A percentile compares a stretch with the other conserved stretches of the same genome.
These are phyloP conservation scores for Logfia minima DNA, from an alignment of 129 eudicot species.

Conservation along the genomic window DNA sequence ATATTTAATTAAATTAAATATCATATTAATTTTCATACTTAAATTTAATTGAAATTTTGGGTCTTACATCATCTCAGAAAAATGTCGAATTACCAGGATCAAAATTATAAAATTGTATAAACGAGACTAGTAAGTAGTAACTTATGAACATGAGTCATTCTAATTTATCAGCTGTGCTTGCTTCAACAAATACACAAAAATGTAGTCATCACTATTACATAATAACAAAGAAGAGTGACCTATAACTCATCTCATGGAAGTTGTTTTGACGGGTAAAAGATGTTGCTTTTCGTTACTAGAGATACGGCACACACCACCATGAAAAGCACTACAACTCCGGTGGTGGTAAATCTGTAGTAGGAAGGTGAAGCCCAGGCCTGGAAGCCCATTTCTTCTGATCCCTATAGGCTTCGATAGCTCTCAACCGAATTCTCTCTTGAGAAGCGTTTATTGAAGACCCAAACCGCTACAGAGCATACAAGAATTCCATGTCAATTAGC, in stretches of 20 bases:
- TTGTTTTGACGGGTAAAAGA: not conserved
- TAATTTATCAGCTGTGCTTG: not conserved
- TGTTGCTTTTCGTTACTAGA: not conserved
- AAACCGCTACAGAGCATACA: conserved; percentile 41
- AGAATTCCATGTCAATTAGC: not conserved
- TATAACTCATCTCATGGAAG: conserved; percentile 1
- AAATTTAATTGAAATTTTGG: no score
- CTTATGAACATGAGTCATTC: conserved; percentile 19
- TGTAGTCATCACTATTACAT: no score
- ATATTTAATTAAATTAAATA: no score
- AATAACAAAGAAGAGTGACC: not conserved
- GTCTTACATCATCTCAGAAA: no score
- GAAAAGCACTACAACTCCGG: not conserved
- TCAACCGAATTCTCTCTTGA: conserved; percentile 81
- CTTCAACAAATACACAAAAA: conserved; percentile 24
- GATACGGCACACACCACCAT: not conserved
- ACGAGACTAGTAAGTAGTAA: not conserved
- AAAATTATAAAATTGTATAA: not conserved
- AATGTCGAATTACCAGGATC: no score
- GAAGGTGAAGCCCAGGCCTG: conserved; percentile 79
- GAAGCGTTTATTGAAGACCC: conserved; percentile 63
- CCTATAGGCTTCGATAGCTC: conserved; percentile 79
- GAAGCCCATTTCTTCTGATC: conserved; percentile 77
- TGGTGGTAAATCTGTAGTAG: conserved; percentile 36
- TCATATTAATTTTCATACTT: no score